Percentiles rank a stretch among this genome's conserved stretches.
Conservation (phyloP, 1,284 basidiomycete genomes). For the Trichosporon sp. region DNA sequence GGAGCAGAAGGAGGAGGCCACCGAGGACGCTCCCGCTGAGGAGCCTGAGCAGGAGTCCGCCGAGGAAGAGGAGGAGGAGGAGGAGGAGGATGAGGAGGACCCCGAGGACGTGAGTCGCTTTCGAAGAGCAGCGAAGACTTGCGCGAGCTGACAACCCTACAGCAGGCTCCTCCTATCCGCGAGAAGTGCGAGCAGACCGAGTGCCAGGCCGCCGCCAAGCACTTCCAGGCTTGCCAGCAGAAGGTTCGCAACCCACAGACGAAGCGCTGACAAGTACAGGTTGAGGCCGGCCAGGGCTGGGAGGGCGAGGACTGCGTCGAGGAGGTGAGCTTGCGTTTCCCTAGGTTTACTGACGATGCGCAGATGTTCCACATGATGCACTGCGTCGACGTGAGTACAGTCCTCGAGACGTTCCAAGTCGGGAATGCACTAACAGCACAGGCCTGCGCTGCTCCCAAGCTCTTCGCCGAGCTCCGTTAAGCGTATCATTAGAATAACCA, state of each 20-base stretch:
- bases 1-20: conserved; percentile 44
- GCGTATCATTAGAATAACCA: conserved; percentile 12
- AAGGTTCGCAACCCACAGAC: conserved; percentile 57
- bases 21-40: conserved; percentile 34
- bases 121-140: neutral
- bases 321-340: conserved; percentile 56
- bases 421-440: conserved; percentile 34
- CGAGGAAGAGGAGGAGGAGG: conserved; percentile 45
- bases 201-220: conserved; percentile 68
- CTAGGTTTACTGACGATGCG: neutral
- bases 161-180: conserved; percentile 59
- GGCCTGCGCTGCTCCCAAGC: conserved; percentile 73
- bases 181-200: conserved; percentile 69
- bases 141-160: neutral
- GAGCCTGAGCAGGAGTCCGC: conserved; percentile 49
- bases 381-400: conserved; percentile 68
- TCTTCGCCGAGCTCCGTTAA: conserved; percentile 60
- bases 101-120: conserved; percentile 69
- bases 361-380: conserved; percentile 61
- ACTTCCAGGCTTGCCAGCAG: conserved; percentile 87
- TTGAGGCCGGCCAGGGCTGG: conserved; percentile 68
- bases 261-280: conserved; percentile 10
- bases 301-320: conserved; percentile 86
- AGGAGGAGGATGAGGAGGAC: conserved; percentile 55
- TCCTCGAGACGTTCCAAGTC: neutral